A percentile compares a stretch with the other conserved stretches of the same genome.
Conservation (phyloP, 768 basidiomycete species). For the Leucosporidium yakuticum region DNA sequence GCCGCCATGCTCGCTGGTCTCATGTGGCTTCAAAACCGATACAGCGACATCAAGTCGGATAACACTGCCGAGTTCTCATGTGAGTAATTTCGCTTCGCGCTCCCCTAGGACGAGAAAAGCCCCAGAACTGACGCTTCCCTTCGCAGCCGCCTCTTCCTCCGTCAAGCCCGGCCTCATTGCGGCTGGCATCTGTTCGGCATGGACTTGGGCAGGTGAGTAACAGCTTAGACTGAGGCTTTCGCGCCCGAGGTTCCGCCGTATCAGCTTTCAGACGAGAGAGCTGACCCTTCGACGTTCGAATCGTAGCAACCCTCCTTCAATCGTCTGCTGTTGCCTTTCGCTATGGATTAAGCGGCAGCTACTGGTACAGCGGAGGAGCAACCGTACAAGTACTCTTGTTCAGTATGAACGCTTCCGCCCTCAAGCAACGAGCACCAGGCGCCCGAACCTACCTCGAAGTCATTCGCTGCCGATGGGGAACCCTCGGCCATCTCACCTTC, state of each 20-base stretch:
- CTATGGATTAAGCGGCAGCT: conserved; percentile 77
- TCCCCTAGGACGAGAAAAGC: conserved; percentile 59
- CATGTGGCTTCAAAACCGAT: background rate
- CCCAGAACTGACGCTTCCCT: conserved; percentile 82
- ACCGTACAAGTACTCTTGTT: conserved; percentile 62
- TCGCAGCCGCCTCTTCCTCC: conserved; percentile 48
- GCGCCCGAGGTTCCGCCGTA: too few species aligned
- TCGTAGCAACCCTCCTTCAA: conserved; percentile 53
- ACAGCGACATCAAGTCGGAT: background rate
- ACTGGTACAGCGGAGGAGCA: conserved; percentile 56
- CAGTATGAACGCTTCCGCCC: conserved; percentile 74
- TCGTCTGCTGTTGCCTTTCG: conserved; percentile 78
- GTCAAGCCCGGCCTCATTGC: conserved; percentile 88
- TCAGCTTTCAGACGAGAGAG: conserved; percentile 28
- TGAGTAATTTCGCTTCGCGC: too few species aligned
- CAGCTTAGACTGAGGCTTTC: too few species aligned
- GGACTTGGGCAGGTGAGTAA: conserved; percentile 43
- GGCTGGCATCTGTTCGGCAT: conserved; percentile 77
- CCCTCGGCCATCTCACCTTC: conserved; percentile 68
- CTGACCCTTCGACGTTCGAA: background rate
- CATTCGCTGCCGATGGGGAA: conserved; percentile 64
- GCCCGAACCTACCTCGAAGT: conserved; percentile 87
- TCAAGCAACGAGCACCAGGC: conserved; percentile 33
- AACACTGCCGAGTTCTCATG: conserved; percentile 55
- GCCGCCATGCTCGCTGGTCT: too few species aligned